Base-by-base conservation (phyloP, 139 green algal species). In the Closterium sp. region DNA sequence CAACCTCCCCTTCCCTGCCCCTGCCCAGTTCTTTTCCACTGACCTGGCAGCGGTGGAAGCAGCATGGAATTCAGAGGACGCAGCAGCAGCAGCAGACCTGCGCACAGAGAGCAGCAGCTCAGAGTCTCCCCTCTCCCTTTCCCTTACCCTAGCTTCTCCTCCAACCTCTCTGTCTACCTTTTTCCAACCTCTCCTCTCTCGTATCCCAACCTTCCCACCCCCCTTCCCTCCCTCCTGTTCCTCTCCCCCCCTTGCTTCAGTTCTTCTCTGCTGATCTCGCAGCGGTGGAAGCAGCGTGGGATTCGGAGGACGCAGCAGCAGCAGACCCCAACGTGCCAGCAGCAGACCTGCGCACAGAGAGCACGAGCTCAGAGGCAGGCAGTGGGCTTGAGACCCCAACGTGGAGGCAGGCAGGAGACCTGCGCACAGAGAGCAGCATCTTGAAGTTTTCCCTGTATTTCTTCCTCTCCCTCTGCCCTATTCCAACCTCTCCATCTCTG, bases 311-410 rank as follows among this genome's bases (percentile, higher is more conserved):
- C 19, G 17, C 13, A 79, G 45, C 62, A 22, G 62, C 62, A 87
- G 85, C 85, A 87, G 85, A 34, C 85, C 85, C 85, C 85, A 31
- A 87, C n/a, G 85, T 87, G 2, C 84, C 9, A 6, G 30, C 87
- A 27, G 87, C 87, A 45, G 87, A 90, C 28, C 87, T 90, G 24
- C n/a, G 21, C 13, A 90, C 87, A 24, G 87, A 90, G 38, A 50
- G 38, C 86, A 89, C 5, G 5, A 62, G 42, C 42, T 62, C 42
- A 7, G 42, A 89, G 86, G 27, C 30, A 24, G 86, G 21, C 86
- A 89, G 27, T 45, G 86, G 31, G 86, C 86, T 89, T 4, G 9
- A 45, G 30, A 42, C 86, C 21, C 86, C n/a, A n/a, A n/a, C n/a
- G n/a, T n/a, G n/a, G n/a, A 89, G 86, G 86, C 30, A n/a, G 9